phyloP scores from a whole-genome alignment of 2,329 filamentous ascomycete species.

The Paecilomyces sp. region DNA sequence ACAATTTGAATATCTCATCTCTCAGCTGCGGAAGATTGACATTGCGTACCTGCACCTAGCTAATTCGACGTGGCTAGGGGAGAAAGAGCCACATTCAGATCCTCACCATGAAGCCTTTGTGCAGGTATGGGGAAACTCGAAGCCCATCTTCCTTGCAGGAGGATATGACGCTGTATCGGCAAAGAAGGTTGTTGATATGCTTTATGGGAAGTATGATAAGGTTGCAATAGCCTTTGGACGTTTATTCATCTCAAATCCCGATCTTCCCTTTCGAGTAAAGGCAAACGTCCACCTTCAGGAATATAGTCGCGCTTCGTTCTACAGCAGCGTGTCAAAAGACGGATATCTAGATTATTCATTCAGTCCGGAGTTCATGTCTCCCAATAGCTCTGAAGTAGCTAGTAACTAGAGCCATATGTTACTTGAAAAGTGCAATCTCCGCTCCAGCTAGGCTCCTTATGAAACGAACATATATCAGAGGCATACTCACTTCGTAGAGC shows the following conservation, averaged over 20 bases:
- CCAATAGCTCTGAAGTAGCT: no score
- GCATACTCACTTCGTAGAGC: no score
- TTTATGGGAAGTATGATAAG: slow-evolving; percentile 12
- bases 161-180: slow-evolving; percentile 34
- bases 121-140: slow-evolving; percentile 30
- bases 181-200: slow-evolving; percentile 21
- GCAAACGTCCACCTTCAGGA: slow-evolving; percentile 9
- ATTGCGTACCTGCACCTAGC: no score
- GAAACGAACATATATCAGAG: no score
- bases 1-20: slow-evolving; percentile 41
- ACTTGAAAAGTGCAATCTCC: no score
- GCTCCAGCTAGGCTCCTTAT: no score
- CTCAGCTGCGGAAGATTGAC: no score
- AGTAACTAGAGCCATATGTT: no score
- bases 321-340: slow-evolving; percentile 2
- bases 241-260: slow-evolving; percentile 18
- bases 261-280: slow-evolving; percentile 14
- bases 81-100: background rate
- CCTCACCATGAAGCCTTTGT: background rate
- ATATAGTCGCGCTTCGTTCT: slow-evolving; percentile 14
- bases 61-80: background rate
- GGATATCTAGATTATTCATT: slow-evolving; percentile 28
- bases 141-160: slow-evolving; percentile 43
- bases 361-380: slow-evolving; percentile 16
- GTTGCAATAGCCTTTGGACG: slow-evolving; percentile 27